Percentiles rank a stretch among this genome's conserved stretches.
These are phyloP conservation scores for Mediolabrus comicus DNA, from an alignment of 108 stramenopile species.

Conservation along the genomic window DNA sequence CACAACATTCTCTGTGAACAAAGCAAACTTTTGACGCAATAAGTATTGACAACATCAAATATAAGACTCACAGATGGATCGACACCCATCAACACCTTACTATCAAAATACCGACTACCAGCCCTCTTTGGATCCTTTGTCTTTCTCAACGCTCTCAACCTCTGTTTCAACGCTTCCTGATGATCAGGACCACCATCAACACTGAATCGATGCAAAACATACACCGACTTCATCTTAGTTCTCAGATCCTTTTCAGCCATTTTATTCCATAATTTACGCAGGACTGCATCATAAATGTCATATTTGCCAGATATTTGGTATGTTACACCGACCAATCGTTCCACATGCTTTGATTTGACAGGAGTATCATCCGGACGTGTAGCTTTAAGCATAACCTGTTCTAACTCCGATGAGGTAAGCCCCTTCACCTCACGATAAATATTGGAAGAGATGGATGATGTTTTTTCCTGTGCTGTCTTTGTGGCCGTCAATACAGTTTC, in stretches of 20 bases:
- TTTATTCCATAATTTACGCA: slow-evolving; percentile 89
- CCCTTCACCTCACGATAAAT: slow-evolving; percentile 88
- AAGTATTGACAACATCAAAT: too few species aligned
- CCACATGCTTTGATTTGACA: slow-evolving; percentile 90
- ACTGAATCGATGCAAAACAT: slow-evolving; percentile 86
- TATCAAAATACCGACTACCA: slow-evolving; percentile 74
- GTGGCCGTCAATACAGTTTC: slow-evolving; percentile 60
- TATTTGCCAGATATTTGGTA: slow-evolving; percentile 88
- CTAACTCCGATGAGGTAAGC: slow-evolving; percentile 79
- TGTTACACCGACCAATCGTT: slow-evolving; percentile 86
- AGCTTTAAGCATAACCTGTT: slow-evolving; percentile 91
- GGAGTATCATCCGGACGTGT: slow-evolving; percentile 84
- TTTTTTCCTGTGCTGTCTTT: slow-evolving; percentile 59
- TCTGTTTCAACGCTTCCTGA: slow-evolving; percentile 81
- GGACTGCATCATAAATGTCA: slow-evolving; percentile 89
- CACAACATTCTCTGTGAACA: too few species aligned
- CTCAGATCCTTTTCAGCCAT: slow-evolving; percentile 88
- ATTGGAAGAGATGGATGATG: slow-evolving; percentile 65
- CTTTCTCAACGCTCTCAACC: slow-evolving; percentile 82
- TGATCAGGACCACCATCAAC: slow-evolving; percentile 87
- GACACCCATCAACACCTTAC: slow-evolving; percentile 73
- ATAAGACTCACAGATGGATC: slow-evolving; percentile 56
- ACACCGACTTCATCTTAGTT: slow-evolving; percentile 85
- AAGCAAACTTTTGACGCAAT: too few species aligned
- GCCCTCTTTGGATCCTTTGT: slow-evolving; percentile 83